Evolutionary conservation across 805 yeast species (phyloP).

Genomic region (Candida pini): DNA sequence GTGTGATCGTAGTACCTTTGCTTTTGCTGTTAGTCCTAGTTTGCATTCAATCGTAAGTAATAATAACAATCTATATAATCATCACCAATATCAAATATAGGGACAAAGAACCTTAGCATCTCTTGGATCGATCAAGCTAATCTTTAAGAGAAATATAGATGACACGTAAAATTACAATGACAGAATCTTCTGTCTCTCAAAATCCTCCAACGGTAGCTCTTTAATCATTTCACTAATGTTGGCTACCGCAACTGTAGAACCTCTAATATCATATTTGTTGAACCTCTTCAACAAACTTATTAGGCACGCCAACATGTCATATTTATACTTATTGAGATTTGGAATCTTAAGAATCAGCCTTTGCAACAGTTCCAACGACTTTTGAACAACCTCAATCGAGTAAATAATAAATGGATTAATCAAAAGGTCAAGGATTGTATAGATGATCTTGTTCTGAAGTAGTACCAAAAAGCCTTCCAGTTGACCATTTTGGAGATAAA

Average conservation of each 20-base stretch:
- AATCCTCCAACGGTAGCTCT: not conserved
- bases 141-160: too few species aligned
- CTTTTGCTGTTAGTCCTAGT: too few species aligned
- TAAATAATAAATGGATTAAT: slow-evolving; percentile 22
- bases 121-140: too few species aligned
- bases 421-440: slow-evolving; percentile 18
- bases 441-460: slow-evolving; percentile 15
- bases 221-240: not conserved
- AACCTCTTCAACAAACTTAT: slow-evolving; percentile 10
- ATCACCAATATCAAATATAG: too few species aligned
- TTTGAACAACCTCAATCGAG: slow-evolving; percentile 7
- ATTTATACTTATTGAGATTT: slow-evolving; percentile 8
- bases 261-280: slow-evolving; percentile 2
- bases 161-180: too few species aligned
- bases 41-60: too few species aligned
- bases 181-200: too few species aligned
- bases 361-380: slow-evolving; percentile 5
- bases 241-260: not conserved
- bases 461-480: slow-evolving; percentile 17
- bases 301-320: slow-evolving; percentile 22
- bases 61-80: too few species aligned
- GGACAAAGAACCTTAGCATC: too few species aligned
- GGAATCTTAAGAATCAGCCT: slow-evolving; percentile 1
- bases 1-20: too few species aligned
- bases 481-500: slow-evolving; percentile 4